Base-by-base conservation (phyloP, 2,329 filamentous ascomycete genomes). In the Xylariaceae sp. region DNA sequence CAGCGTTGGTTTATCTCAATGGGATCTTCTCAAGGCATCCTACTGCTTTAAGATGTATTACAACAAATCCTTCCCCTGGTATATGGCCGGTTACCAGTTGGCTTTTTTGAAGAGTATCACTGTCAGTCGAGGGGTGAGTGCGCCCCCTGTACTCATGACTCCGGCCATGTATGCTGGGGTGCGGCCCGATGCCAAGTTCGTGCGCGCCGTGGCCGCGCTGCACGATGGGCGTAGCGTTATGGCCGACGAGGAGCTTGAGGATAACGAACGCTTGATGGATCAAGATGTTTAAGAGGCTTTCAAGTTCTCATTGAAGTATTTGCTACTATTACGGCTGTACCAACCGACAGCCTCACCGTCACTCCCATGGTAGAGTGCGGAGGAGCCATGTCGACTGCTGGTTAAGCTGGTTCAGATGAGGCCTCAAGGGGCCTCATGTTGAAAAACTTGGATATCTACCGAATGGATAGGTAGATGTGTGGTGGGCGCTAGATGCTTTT, bases 11-110 rank as follows among this genome's bases (percentile, higher is more conserved):
- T 51, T 74, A 9, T 77, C 74, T 23, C 67, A 62, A 3, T 86
- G 81, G 82, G 73, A 75, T 3, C 67, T 82, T 2, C 68, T 85
- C 14, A 82, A 82, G 55, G 83, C 82, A 0, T 83, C 81, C 1
- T 72, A 71, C 3, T 69, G 75, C 3, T 84, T 82, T 65, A 76
- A 75, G 37, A 36, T 71, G n/a, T 74, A 70, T 31, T 72, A 76
- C 61, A 47, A 57, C 0, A 0, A 56, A 47, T 0, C 54, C 69
- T 78, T 84, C 49, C 65, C 74, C 1, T 85, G 81, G 80, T 68
- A 68, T 9, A 74, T 85, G 58, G 77, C 77, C 0, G 82, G 82
- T 0, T 71, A 69, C 1, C 81, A 85, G 65, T 72, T 85, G 2
- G 76, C 74, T 6, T 68, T 68, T 29, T 73, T 85, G 56, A 85